Percentiles rank a stretch among this genome's conserved stretches.
These are phyloP conservation scores for Suhomyces terraborum DNA, from an alignment of 1,139 yeast genomes.

Conservation along the genomic window DNA sequence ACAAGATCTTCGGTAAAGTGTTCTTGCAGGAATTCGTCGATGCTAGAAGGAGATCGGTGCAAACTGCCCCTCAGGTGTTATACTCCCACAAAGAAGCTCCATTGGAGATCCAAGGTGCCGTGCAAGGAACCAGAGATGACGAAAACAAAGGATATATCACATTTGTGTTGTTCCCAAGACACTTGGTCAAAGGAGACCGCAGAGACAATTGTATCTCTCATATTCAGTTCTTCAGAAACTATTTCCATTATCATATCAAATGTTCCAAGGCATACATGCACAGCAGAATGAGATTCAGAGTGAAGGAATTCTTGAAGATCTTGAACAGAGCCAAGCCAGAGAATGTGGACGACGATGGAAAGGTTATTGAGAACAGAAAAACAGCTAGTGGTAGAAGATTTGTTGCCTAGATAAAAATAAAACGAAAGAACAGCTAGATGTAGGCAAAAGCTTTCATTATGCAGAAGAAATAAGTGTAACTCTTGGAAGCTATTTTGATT, in stretches of 20 bases:
- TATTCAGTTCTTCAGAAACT: conserved; percentile 89
- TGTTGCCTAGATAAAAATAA: conserved; percentile 27
- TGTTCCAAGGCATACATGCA: conserved; percentile 98
- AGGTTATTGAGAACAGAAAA: conserved; percentile 63
- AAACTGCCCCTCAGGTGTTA: conserved; percentile 97
- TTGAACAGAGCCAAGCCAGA: conserved; percentile 97
- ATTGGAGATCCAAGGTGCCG: conserved; percentile 64
- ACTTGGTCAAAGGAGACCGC: conserved; percentile 66
- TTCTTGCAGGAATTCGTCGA: conserved; percentile 97
- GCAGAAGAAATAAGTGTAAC: too few species aligned
- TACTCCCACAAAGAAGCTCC: conserved; percentile 93
- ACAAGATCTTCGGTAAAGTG: conserved; percentile 90
- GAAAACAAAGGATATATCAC: conserved; percentile 74
- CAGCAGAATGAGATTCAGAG: conserved; percentile 96
- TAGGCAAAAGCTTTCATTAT: too few species aligned
- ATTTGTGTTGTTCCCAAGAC: conserved; percentile 76
- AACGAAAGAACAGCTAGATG: neutral
- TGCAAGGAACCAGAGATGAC: conserved; percentile 42
- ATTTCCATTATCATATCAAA: conserved; percentile 97
- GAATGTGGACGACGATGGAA: conserved; percentile 69
- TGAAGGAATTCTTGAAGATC: conserved; percentile 89
- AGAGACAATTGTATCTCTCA: conserved; percentile 85
- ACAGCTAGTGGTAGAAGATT: conserved; percentile 85
- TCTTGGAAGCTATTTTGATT: too few species aligned
- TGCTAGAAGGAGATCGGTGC: conserved; percentile 93